Conservation (phyloP, 441 rosid species). For the Corymbia citriodora region DNA sequence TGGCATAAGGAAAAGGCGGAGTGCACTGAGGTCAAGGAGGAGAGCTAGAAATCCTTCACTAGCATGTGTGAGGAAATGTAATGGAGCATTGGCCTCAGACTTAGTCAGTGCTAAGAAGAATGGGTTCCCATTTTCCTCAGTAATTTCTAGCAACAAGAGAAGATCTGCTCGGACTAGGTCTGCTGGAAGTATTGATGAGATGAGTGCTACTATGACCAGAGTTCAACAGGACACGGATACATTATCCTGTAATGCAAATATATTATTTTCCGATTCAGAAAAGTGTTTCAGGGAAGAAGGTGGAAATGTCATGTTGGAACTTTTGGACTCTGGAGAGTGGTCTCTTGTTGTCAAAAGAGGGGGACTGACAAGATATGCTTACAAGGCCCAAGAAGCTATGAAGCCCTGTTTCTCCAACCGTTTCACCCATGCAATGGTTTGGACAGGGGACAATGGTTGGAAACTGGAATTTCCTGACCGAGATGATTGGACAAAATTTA, state of each 20-base stretch:
- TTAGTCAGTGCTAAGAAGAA: constrained; percentile 46
- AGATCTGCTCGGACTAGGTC: constrained; percentile 28
- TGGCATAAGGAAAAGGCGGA: constrained; percentile 71
- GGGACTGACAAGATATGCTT: constrained; percentile 33
- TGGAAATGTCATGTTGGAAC: constrained; percentile 46
- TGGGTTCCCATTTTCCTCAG: constrained; percentile 40
- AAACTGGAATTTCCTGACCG: constrained; percentile 73
- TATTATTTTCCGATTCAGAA: constrained; percentile 52
- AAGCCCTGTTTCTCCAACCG: constrained; percentile 60
- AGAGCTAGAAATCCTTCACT: constrained; percentile 54
- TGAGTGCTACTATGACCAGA: constrained; percentile 15
- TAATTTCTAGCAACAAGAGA: constrained; percentile 42
- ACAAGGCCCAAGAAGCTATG: constrained; percentile 51
- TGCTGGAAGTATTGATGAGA: constrained; percentile 21
- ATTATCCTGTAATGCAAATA: constrained; percentile 51
- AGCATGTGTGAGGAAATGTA: constrained; percentile 35
- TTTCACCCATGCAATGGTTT: constrained; percentile 53
- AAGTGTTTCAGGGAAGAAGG: constrained; percentile 75
- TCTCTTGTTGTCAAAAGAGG: constrained; percentile 56
- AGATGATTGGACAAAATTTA: constrained; percentile 75
- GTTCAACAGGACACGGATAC: constrained; percentile 26
- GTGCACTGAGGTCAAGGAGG: constrained; percentile 60
- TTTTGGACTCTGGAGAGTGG: constrained; percentile 62
- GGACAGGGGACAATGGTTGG: constrained; percentile 78
- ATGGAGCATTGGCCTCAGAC: constrained; percentile 50